Conservation (phyloP, 106 monocot genomes). For the Posidonia australis region DNA sequence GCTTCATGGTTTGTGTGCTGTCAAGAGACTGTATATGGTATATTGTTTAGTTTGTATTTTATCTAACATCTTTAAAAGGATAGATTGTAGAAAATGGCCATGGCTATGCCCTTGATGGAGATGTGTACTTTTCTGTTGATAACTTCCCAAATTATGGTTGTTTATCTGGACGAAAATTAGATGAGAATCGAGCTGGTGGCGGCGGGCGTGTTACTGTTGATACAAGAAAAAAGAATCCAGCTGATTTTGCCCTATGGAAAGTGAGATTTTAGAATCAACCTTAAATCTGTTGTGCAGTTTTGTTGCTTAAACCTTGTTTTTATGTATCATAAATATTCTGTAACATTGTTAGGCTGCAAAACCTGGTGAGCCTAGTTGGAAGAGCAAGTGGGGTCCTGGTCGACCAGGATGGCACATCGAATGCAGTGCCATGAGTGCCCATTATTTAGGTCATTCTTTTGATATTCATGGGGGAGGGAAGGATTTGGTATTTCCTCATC, state of each 20-base stretch:
- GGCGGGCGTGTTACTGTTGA: constrained; percentile 76
- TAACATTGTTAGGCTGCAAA: constrained; percentile 57
- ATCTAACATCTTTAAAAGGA: too few species aligned
- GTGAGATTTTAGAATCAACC: constrained; percentile 19
- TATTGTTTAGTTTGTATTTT: too few species aligned
- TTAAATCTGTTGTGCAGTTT: background rate
- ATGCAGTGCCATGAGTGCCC: constrained; percentile 96
- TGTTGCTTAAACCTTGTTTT: too few species aligned
- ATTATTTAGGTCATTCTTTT: constrained; percentile 62
- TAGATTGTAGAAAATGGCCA: constrained; percentile 79
- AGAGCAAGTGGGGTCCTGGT: constrained; percentile 88
- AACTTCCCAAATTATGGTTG: constrained; percentile 70
- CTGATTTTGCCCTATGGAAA: constrained; percentile 98
- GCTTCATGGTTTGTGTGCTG: too few species aligned
- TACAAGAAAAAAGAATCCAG: constrained; percentile 66
- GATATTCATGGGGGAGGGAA: constrained; percentile 98
- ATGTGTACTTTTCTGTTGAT: constrained; percentile 93
- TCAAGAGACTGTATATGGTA: background rate
- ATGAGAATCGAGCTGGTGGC: constrained; percentile 86
- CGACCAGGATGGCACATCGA: constrained; percentile 99
- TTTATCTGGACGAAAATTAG: constrained; percentile 80
- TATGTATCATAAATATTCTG: background rate
- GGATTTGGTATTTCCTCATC: constrained; percentile 93
- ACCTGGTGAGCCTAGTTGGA: constrained; percentile 87
- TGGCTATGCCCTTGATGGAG: constrained; percentile 81